Base-by-base conservation (phyloP, 192 early-diverging fungal genomes). In the Phycomyces blakesleeanus region DNA sequence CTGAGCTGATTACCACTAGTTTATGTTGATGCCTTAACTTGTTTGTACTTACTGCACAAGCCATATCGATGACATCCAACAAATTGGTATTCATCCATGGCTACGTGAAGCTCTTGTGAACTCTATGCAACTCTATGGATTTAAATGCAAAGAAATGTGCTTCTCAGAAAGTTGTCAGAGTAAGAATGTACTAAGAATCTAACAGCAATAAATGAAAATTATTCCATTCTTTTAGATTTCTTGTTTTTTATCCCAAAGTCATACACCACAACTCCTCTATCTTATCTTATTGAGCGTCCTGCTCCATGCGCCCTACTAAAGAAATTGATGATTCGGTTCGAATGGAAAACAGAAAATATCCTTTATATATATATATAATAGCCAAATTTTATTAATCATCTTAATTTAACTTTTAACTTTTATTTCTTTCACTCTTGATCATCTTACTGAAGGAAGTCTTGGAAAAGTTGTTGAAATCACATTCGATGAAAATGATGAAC, bases 271-370 rank as follows among this genome's bases (percentile, higher is more conserved):
- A 47, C 44, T n/a, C 44, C 44, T 47, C 18, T 47, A 7, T 47
- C 44, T 18, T n/a, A 47, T 12, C 44, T 47, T 3, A 14, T 47
- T 12, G 44, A 47, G 18, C 44, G 44, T n/a, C 44, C 44, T 47
- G 44, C 44, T 47, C 44, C 44, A 2, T 47, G 18, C 11, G 44
- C 44, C 11, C 12, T 14, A 3, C 44, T 47, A 2, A 18, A 47
- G 3, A 47, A 18, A 11, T 11, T 47, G 15, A 3, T 47, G 44
- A 3, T 47, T 47, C 15, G 15, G 18, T 47, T 47, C 11, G 44
- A 47, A 18, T 47, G 44, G 44, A 47, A 47, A 18, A 47, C 44
- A 47, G 11, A 47, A 14, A 47, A 47, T 47, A 47, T 47, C 44
- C 44, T 47, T 47, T 47, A 14, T 47, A 47, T 47, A n/a, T 3